Conservation (phyloP, 1,284 basidiomycete genomes). For the Naganishia sp. region DNA sequence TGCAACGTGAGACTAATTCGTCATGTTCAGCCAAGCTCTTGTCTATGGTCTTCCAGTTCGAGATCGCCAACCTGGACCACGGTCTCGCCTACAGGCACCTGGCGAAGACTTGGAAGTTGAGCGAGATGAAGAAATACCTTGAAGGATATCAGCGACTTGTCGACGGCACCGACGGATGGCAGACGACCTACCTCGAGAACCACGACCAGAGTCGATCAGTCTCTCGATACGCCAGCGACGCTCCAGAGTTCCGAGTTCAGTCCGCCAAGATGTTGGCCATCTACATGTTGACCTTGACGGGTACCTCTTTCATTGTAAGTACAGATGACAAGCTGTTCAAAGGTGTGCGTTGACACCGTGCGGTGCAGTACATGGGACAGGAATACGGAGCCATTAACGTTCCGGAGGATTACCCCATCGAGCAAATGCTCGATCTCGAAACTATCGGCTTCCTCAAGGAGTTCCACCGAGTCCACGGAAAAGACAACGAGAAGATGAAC, state of each 20-base stretch:
- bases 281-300: constrained; percentile 63
- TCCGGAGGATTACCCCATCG: constrained; percentile 65
- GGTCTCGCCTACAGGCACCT: constrained; percentile 52
- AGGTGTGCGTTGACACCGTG: neutral
- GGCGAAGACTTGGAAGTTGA: constrained; percentile 59
- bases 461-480: constrained; percentile 50
- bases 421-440: constrained; percentile 65
- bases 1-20: constrained; percentile 16
- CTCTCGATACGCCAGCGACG: constrained; percentile 67
- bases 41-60: constrained; percentile 58
- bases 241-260: constrained; percentile 59
- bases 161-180: constrained; percentile 64
- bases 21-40: constrained; percentile 50
- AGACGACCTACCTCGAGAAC: constrained; percentile 29
- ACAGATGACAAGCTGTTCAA: too few relatives aligned
- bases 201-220: constrained; percentile 58
- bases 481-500: constrained; percentile 17
- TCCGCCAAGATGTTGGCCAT: constrained; percentile 68
- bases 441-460: constrained; percentile 59
- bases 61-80: constrained; percentile 60
- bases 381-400: constrained; percentile 72
- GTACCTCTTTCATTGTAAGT: constrained; percentile 63
- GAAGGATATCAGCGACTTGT: constrained; percentile 64
- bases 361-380: constrained; percentile 64
- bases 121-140: constrained; percentile 62